Percentiles rank a stretch among this genome's conserved stretches.
Evolutionary conservation across 441 rosid genomes (phyloP).

Genomic region (Populus hybrid): DNA sequence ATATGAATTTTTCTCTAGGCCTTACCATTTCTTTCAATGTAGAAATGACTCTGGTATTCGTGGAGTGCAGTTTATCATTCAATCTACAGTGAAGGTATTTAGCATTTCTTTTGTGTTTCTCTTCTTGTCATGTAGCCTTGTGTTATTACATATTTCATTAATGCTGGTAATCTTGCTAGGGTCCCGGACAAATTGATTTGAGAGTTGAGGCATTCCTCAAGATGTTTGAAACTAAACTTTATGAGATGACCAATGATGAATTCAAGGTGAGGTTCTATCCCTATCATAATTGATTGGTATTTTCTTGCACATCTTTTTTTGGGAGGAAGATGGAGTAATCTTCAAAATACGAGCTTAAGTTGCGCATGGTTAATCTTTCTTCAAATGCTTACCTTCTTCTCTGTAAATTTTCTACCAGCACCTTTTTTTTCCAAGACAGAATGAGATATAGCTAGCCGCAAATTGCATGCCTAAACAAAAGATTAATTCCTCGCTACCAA

Average conservation of each 20-base stretch:
- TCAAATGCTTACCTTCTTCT: background rate
- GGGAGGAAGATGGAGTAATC: too few relatives aligned
- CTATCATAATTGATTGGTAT: background rate
- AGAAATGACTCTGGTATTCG: conserved; percentile 65
- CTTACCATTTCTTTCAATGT: conserved; percentile 15
- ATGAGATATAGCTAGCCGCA: too few relatives aligned
- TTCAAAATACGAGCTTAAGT: too few relatives aligned
- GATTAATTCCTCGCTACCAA: too few relatives aligned
- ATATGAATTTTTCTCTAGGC: conserved; percentile 1
- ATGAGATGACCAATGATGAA: conserved; percentile 66
- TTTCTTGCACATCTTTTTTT: background rate
- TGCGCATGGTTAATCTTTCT: background rate
- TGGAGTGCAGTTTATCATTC: conserved; percentile 74
- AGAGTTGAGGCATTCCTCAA: conserved; percentile 79
- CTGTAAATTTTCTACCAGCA: too few relatives aligned
- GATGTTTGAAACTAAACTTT: conserved; percentile 58
- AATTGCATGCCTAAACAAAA: too few relatives aligned
- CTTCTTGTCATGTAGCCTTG: conserved; percentile 7
- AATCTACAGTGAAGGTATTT: conserved; percentile 78
- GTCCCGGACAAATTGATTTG: conserved; percentile 68
- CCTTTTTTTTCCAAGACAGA: too few relatives aligned
- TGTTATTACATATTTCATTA: background rate
- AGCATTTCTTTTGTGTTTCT: conserved; percentile 7
- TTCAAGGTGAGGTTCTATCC: conserved; percentile 60
- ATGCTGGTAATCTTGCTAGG: conserved; percentile 40